Evolutionary conservation across 2,329 filamentous ascomycete genomes (phyloP), one percentile per base, ranked within the genome.

Genomic region (Epichloe festucae): DNA sequence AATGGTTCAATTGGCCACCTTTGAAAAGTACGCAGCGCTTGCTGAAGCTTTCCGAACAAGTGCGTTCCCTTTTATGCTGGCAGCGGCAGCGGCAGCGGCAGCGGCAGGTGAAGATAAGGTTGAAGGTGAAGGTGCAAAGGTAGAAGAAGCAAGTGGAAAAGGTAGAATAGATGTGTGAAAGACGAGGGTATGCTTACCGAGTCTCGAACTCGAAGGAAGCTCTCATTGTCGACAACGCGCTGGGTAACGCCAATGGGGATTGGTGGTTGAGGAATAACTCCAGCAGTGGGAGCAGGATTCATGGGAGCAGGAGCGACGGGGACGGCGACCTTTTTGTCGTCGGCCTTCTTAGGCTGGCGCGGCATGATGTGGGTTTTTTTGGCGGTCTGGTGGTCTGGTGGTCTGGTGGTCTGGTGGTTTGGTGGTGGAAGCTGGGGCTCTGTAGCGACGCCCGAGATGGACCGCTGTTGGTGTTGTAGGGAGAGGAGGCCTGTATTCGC

Each of bases 181-280:
- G 46, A 17, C 17, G 7, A 52, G 36, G n/a, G 5, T 42, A 50
- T 53, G 72, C 86, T 78, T 82, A 94, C 89, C 65, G 81, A 84
- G 66, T 94, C 88, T 62, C 88, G 81, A 47, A 89, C 88, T 63
- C 84, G 77, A 54, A 87, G 77, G 66, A 91, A 91, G 67, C 87
- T 84, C 53, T 88, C 84, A 52, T 85, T 76, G 55, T 88, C 81
- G 57, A 86, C 79, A 42, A 73, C 62, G 52, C 65, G 67, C 54
- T 65, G 61, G 48, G 61, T 56, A 45, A 59, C 49, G 12, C 50
- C 52, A 23, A 56, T 53, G 40, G 56, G 52, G 39, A 59, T 35
- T 35, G 49, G 52, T 38, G 54, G 52, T 36, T 48, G 54, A 40
- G 56, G 54, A 51, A 53, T 44, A 36, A 47, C 42, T 21, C 39